phyloP scores from a whole-genome alignment of 495 filamentous ascomycete genomes.

The Penicillium nucicola region DNA sequence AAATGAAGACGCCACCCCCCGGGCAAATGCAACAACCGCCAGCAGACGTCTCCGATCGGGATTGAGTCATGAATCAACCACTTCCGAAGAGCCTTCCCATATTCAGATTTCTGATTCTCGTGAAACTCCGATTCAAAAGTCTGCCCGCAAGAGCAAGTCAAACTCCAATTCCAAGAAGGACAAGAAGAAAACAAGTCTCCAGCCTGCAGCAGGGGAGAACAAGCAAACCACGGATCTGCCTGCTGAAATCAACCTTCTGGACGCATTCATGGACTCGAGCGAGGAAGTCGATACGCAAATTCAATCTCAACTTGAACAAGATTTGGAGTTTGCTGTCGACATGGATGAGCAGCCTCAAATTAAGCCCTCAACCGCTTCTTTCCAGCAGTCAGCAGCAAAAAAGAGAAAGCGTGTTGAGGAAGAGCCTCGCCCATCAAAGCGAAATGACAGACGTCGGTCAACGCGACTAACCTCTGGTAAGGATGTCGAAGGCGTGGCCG shows the following conservation, averaged over 20 bases:
- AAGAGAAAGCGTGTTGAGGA: constrained; percentile 40
- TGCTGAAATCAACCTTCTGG: not conserved
- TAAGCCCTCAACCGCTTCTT: not conserved
- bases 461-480: constrained; percentile 23
- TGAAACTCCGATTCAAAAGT: constrained; percentile 1
- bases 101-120: not conserved
- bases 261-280: constrained; percentile 25
- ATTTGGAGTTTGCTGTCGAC: constrained; percentile 37
- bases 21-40: constrained; percentile 16
- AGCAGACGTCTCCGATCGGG: constrained; percentile 33
- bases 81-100: constrained; percentile 1
- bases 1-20: constrained; percentile 3
- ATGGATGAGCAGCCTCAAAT: constrained; percentile 8
- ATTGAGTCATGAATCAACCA: constrained; percentile 12
- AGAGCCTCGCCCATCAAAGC: constrained; percentile 5
- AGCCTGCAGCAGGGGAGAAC: not conserved
- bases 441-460: constrained; percentile 31
- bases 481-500: constrained; percentile 4
- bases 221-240: not conserved
- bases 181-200: not conserved
- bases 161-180: constrained; percentile 1
- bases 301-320: constrained; percentile 44
- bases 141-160: not conserved
- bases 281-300: constrained; percentile 45
- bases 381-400: constrained; percentile 15